Evolutionary conservation across 108 stramenopile species (phyloP).

Genomic region (Aureococcus anophagefferens): DNA sequence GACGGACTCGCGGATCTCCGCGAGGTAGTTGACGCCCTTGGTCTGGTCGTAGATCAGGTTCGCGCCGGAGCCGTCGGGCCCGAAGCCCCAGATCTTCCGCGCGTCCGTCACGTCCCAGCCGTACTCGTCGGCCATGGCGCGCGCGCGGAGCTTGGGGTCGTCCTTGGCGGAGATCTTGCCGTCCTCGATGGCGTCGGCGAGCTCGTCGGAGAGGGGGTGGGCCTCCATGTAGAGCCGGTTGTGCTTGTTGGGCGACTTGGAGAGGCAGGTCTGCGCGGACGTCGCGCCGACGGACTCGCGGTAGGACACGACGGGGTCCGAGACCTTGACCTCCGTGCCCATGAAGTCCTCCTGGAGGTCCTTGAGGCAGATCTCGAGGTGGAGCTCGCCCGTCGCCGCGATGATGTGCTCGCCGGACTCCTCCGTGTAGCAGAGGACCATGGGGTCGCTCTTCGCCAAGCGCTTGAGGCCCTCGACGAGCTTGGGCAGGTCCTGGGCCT

Average conservation of each 20-base stretch:
- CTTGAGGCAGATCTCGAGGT: constrained; percentile 99
- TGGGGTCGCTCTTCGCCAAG: constrained; percentile 99
- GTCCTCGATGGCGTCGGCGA: constrained; percentile 89
- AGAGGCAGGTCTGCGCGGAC: constrained; percentile 79
- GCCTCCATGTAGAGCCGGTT: constrained; percentile 96
- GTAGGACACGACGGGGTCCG: constrained; percentile 99
- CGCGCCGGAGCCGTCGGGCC: constrained; percentile 96
- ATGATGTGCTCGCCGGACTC: constrained; percentile 99
- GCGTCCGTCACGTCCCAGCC: constrained; percentile 96
- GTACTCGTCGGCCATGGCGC: constrained; percentile 86
- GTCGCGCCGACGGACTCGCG: constrained; percentile 92
- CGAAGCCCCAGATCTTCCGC: constrained; percentile 99
- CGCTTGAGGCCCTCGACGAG: constrained; percentile 99
- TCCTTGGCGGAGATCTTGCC: constrained; percentile 75
- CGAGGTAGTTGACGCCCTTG: constrained; percentile 99
- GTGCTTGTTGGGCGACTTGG: constrained; percentile 99
- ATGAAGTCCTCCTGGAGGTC: constrained; percentile 99
- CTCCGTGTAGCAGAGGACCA: constrained; percentile 99
- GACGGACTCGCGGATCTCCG: constrained; percentile 98
- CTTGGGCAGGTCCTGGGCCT: constrained; percentile 98
- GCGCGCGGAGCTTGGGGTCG: constrained; percentile 84
- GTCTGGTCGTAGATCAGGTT: constrained; percentile 97
- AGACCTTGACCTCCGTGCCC: constrained; percentile 98
- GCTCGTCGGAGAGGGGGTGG: constrained; percentile 67
- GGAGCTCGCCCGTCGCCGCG: constrained; percentile 97